Evolutionary conservation across 2,329 filamentous ascomycete genomes (phyloP).

Genomic region (Aspergillus sp.): DNA sequence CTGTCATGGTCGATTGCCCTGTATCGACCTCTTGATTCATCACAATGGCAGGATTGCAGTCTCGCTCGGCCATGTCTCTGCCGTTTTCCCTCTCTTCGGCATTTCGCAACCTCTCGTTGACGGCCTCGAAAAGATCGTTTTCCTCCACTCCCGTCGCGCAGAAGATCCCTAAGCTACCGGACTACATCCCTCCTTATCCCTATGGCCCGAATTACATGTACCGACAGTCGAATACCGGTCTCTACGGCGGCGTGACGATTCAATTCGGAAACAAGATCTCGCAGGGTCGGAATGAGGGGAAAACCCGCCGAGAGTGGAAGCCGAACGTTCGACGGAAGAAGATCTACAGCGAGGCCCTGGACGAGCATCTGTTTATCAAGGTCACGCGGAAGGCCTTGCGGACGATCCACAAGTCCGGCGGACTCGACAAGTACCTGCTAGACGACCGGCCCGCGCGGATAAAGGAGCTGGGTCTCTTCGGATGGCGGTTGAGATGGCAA

Average conservation of each 20-base stretch:
- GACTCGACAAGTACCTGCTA: constrained; percentile 87
- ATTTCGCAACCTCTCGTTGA: constrained; percentile 40
- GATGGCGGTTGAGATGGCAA: constrained; percentile 87
- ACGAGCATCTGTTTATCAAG: constrained; percentile 44
- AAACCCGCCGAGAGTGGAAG: constrained; percentile 50
- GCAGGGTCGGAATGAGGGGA: constrained; percentile 49
- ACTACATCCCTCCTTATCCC: constrained; percentile 47
- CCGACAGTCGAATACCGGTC: constrained; percentile 48
- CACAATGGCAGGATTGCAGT: constrained; percentile 33
- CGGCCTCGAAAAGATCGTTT: constrained; percentile 37
- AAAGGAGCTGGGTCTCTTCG: constrained; percentile 82
- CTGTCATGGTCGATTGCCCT: constrained; percentile 16
- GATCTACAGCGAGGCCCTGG: constrained; percentile 45
- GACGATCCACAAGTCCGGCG: constrained; percentile 77
- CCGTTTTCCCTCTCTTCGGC: constrained; percentile 38
- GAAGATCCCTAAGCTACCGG: constrained; percentile 34
- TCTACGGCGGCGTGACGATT: constrained; percentile 48
- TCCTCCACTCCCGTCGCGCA: constrained; percentile 36
- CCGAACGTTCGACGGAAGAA: constrained; percentile 51
- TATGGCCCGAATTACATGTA: constrained; percentile 45
- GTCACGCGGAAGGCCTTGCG: constrained; percentile 47
- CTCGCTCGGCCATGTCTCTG: constrained; percentile 30
- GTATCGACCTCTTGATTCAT: constrained; percentile 9
- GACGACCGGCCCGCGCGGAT: constrained; percentile 75
- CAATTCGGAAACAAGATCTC: constrained; percentile 54